These are phyloP conservation scores for sweet orange (Citrus sinensis) DNA, from an alignment of 345 rosid genomes.

Conservation along the genomic window DVS_A1.0 CM039163.1:44081501-44082000, in stretches of 20 bases:
- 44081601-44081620: conserved; percentile 86
- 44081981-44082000: conserved; percentile 2
- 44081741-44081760: background rate
- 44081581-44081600: conserved; percentile 80
- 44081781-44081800: background rate
- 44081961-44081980: background rate
- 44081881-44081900: background rate
- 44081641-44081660: conserved; percentile 58
- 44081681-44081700: conserved; percentile 3
- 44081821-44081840: background rate
- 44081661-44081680: background rate
- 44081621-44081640: conserved; percentile 72
- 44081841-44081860: background rate
- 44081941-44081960: background rate
- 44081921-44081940: background rate
- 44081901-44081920: background rate
- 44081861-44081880: background rate
- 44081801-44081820: background rate
- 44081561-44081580: conserved; percentile 97
- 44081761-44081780: background rate
- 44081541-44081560: conserved; percentile 88
- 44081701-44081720: background rate
- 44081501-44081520: conserved; percentile 90
- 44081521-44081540: conserved; percentile 92
- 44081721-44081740: background rate